Percentiles rank a stretch among this genome's conserved stretches.
Evolutionary conservation across 371 early-diverging fungal genomes (phyloP).

Genomic region (Mycotypha africana): DNA sequence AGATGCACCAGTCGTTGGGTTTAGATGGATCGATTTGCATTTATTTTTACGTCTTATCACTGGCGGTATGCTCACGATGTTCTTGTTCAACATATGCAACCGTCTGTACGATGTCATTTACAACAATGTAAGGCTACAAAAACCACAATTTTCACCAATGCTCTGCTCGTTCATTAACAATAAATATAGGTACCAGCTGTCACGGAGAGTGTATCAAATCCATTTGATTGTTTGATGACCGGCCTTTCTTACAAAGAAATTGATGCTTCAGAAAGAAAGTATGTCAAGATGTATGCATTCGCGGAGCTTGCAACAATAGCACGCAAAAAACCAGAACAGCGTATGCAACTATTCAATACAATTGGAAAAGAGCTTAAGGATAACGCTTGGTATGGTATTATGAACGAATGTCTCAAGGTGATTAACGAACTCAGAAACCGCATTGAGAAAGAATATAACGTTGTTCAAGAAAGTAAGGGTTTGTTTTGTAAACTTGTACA

Average conservation of each 20-base stretch:
- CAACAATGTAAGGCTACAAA: constrained; percentile 14
- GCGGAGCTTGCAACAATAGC: constrained; percentile 41
- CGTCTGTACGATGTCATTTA: constrained; percentile 36
- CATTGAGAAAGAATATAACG: constrained; percentile 27
- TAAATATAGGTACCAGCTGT: no score
- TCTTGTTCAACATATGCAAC: constrained; percentile 37
- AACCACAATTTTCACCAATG: no score
- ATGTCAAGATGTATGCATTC: constrained; percentile 34
- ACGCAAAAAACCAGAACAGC: constrained; percentile 21
- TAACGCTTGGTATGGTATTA: constrained; percentile 46
- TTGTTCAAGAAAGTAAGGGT: constrained; percentile 18
- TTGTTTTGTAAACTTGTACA: no score
- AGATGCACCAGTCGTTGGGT: constrained; percentile 33
- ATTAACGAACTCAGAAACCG: constrained; percentile 22
- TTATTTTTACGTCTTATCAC: constrained; percentile 34
- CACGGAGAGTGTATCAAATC: constrained; percentile 7
- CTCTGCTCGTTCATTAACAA: no score
- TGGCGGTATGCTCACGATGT: constrained; percentile 27
- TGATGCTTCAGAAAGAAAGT: no score
- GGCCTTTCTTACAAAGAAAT: constrained; percentile 11
- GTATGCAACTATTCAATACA: constrained; percentile 30
- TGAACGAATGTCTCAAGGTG: constrained; percentile 31
- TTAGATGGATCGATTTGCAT: constrained; percentile 38
- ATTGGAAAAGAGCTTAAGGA: constrained; percentile 22
- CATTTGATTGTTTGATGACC: constrained; percentile 10